Conservation (phyloP, 2,329 filamentous ascomycete genomes). For the Neonectria sp. region DNA sequence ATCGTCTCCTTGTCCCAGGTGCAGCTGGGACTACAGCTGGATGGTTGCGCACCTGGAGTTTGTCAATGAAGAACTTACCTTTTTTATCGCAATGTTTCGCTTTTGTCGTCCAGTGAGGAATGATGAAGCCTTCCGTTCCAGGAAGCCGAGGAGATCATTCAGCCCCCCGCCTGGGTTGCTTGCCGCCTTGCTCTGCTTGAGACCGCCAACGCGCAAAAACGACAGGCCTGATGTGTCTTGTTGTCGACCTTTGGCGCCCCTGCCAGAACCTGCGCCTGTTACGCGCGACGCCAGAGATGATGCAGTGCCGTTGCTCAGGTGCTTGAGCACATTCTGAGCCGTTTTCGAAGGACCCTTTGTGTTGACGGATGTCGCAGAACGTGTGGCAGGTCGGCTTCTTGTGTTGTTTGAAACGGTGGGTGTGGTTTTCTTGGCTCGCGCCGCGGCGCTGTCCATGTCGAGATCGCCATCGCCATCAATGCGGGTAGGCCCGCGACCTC, state of each 20-base stretch:
- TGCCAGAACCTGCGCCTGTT: constrained; percentile 49
- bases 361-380: constrained; percentile 36
- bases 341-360: constrained; percentile 53
- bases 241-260: constrained; percentile 41
- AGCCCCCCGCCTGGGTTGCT: constrained; percentile 77
- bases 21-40: constrained; percentile 37
- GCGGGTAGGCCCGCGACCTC: constrained; percentile 56
- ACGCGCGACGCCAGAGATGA: constrained; percentile 53
- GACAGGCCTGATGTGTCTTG: constrained; percentile 44
- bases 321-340: constrained; percentile 61
- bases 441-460: constrained; percentile 66
- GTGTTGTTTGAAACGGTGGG: constrained; percentile 47
- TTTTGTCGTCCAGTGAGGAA: constrained; percentile 61
- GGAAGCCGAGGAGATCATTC: constrained; percentile 74
- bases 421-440: constrained; percentile 53
- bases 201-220: constrained; percentile 70
- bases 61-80: constrained; percentile 75
- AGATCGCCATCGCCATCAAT: constrained; percentile 72
- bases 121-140: constrained; percentile 78
- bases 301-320: constrained; percentile 55
- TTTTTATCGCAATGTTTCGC: constrained; percentile 76
- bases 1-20: constrained; percentile 39
- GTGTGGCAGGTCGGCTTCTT: constrained; percentile 50
- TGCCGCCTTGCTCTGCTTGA: constrained; percentile 78
- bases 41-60: constrained; percentile 47